Evolutionary conservation across 139 green algal genomes (phyloP).

Genomic region (Parachlorella kessleri): DNA sequence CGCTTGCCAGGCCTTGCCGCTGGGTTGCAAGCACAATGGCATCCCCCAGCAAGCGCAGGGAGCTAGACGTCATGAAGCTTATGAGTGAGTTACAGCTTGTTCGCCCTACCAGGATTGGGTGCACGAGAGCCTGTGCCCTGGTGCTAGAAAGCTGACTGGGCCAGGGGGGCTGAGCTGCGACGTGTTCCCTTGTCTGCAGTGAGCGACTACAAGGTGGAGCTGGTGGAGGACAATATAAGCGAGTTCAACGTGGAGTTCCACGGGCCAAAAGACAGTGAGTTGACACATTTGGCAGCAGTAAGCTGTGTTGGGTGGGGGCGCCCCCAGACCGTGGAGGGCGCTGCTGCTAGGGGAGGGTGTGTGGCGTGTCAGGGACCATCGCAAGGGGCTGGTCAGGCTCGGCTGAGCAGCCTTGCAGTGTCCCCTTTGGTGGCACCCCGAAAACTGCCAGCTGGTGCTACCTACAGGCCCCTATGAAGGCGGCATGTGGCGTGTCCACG

Average conservation of each 20-base stretch:
- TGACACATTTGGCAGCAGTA: neutral
- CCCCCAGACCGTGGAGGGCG: too few relatives aligned
- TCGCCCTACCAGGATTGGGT: too few relatives aligned
- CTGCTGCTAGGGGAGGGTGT: neutral
- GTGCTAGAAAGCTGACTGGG: too few relatives aligned
- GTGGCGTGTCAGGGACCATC: too few relatives aligned
- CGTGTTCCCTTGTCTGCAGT: too few relatives aligned
- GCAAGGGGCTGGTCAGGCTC: too few relatives aligned
- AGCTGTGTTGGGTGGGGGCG: neutral
- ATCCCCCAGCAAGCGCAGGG: slow-evolving; percentile 1
- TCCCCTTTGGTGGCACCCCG: too few relatives aligned
- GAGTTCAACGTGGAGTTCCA: slow-evolving; percentile 95
- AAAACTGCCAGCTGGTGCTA: too few relatives aligned
- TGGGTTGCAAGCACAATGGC: neutral
- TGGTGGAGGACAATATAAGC: slow-evolving; percentile 93
- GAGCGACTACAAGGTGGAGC: slow-evolving; percentile 97
- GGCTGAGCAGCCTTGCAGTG: too few relatives aligned
- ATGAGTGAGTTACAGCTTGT: slow-evolving; percentile 55
- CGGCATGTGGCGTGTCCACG: slow-evolving; percentile 93
- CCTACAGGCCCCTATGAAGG: slow-evolving; percentile 95
- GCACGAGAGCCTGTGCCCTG: too few relatives aligned
- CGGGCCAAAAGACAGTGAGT: slow-evolving; percentile 85
- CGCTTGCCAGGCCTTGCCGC: too few relatives aligned
- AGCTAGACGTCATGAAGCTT: slow-evolving; percentile 88
- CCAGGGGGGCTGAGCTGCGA: too few relatives aligned